Conservation (phyloP, 176 grass and related monocot genomes). For the Elymus sibiricus region DNA sequence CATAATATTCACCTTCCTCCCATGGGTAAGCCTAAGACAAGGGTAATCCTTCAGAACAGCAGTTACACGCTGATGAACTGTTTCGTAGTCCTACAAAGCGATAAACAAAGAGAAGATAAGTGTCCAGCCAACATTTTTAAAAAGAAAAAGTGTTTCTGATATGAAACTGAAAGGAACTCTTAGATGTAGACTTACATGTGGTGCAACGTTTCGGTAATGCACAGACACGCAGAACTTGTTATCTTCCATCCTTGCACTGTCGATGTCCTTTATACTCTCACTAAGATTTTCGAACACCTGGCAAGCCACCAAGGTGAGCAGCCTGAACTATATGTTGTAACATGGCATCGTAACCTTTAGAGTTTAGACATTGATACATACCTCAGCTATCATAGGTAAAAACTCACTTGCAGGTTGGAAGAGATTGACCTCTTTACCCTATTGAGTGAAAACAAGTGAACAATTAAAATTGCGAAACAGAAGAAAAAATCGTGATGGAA, state of each 20-base stretch:
- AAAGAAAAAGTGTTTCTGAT: neutral
- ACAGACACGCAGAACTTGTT: slow-evolving; percentile 95
- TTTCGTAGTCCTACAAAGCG: slow-evolving; percentile 50
- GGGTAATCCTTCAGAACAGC: slow-evolving; percentile 74
- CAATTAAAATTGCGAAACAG: slow-evolving; percentile 9
- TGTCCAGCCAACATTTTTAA: slow-evolving; percentile 7
- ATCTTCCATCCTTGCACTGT: slow-evolving; percentile 80
- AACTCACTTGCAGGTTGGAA: slow-evolving; percentile 96
- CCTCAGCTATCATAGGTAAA: slow-evolving; percentile 87
- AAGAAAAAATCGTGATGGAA: neutral
- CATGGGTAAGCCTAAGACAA: slow-evolving; percentile 73
- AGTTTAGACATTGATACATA: slow-evolving; percentile 13
- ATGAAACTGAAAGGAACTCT: slow-evolving; percentile 5
- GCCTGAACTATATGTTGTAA: slow-evolving; percentile 5
- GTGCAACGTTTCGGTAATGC: slow-evolving; percentile 84
- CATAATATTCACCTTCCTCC: slow-evolving; percentile 70
- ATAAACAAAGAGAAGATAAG: neutral
- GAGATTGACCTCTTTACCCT: slow-evolving; percentile 87
- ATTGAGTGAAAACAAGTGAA: neutral
- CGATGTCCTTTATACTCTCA: slow-evolving; percentile 64
- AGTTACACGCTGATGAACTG: slow-evolving; percentile 65
- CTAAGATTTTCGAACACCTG: slow-evolving; percentile 80
- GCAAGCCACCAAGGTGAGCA: slow-evolving; percentile 15
- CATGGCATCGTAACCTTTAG: slow-evolving; percentile 15
- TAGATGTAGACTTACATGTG: slow-evolving; percentile 45